Evolutionary conservation across 805 yeast species (phyloP), one percentile per base, ranked within the genome.

Genomic region (Suhomyces pyralidae): DNA sequence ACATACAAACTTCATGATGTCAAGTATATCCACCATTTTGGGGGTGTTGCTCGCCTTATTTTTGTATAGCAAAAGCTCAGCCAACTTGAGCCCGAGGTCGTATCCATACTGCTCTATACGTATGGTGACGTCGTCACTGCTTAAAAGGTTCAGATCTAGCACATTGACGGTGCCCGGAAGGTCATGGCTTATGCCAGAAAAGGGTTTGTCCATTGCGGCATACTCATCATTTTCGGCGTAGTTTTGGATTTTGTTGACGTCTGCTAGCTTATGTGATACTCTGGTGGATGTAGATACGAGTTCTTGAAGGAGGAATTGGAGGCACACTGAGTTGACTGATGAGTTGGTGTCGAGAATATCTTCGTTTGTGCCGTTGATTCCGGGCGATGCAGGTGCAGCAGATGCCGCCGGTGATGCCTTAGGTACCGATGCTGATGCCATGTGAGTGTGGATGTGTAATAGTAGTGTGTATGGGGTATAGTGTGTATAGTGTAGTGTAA

Each of bases 1-100:
- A 66, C 98, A 92, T 5, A 94, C 81, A 66, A 90, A 91, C 69
- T 93, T 93, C 90, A 94, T 89, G 40, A 93, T 80, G 58, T 89
- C 92, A 38, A 93, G 69, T 10, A 88, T 77, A 55, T 88, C 92
- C 19, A 73, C 76, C 63, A 85, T 67, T 66, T 81, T 62, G 48
- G 73, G 58, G 64, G 80, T 61, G 20, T 12, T 24, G 26, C 10
- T 12, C 3, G 32, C 34, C 61, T 62, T 76, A 62, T 58, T 68
- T 49, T 68, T 69, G 56, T 74, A 75, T 57, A 82, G 66, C 51
- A 79, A 71, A 14, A 80, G 72, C 44, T 81, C 81, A 44, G 81
- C 77, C 45, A 79, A 71, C 55, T 80, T 82, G 12, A 77, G 69
- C 0, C 96, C 96, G 2, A 89, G 76, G 36, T 78, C 75, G 66